Evolutionary conservation across 768 basidiomycete genomes (phyloP), one percentile per base, ranked within the genome.

Genomic region (Serendipita sp.): DNA sequence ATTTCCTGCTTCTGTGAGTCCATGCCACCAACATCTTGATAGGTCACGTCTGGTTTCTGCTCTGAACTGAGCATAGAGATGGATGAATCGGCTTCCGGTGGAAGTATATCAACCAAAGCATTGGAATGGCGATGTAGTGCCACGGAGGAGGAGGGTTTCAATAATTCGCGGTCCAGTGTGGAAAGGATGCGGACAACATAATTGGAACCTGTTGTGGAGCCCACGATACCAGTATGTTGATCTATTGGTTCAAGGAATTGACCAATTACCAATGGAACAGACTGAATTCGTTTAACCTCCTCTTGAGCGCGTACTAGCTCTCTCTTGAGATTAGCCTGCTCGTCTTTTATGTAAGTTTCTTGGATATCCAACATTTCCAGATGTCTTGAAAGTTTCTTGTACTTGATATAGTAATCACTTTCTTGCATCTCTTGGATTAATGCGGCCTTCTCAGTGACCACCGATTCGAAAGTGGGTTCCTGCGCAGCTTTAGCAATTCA

Each of bases 231-330:
- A 15, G 95, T 92, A 70, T 88, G 85, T 74, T 97, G 91, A 79
- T 99, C 96, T 73, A 99, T 97, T 63, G 96, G 89, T 77, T 99
- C 96, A 41, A 98, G 83, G 78, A 99, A 99, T 75, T 99, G 96
- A 65, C 96, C 96, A 71, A 99, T 99, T 72, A 99, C 96, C 15
- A 99, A 85, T 0, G 96, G 96, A 3, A 99, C 96, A 63, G 91
- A 91, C 76, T 98, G 93, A 73, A 99, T 99, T 66, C 96, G 89
- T 76, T 97, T 96, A 72, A 99, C 96, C 77, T 99, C 96, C 74
- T 99, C 96, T 73, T 99, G 96, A 0, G 96, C 96, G 65, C 96
- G 91, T 69, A 98, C 89, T 67, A 99, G 86, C 76, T 99, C 96
- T 60, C 95, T 86, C 75, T 98, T 95, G 65, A 99, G 84, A 72